Base-by-base conservation (phyloP, 2,329 filamentous ascomycete genomes). In the Didymella sp. region DNA sequence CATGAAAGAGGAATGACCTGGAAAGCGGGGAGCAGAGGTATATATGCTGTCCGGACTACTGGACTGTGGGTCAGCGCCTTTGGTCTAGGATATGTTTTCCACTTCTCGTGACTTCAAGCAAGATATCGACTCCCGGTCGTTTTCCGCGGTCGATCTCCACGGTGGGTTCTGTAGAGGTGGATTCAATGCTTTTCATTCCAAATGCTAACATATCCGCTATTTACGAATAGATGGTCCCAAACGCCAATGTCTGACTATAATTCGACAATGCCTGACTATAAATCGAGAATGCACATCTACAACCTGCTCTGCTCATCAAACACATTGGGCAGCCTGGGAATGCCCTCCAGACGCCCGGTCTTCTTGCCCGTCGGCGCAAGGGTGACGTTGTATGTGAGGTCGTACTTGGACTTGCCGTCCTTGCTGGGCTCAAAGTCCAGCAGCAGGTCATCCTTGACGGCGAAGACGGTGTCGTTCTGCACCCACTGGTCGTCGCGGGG, bases 381-480 rank as follows among this genome's bases (percentile, higher is more conserved):
- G 22, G 73, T 79, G 58, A 90, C 84, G 67, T 89, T 82, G 72
- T 88, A 88, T 67, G 82, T 80, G 51, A 89, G 73, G 73, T 88
- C 84, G 73, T 86, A 81, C 58, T 76, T 72, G 6, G 85, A 84
- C 75, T 85, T 82, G 61, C 82, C 78, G 45, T 76, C 72, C 58
- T 81, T 75, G 68, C 78, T 76, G 49, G 84, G 83, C 69, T 78
- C 78, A 70, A 86, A 86, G 67, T 86, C 80, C 42, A 85, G 81
- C 47, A 85, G 79, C 37, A 86, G 76, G 56, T 85, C 84, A 57
- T 85, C 82, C 78, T 86, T 87, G 74, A 86, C 84, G 11, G 84
- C 84, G 64, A 85, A 86, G 51, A 86, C 84, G 44, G 84, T 84
- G 75, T 87, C 84, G 63, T 82, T 85, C 59, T 77, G 74, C 33